Evolutionary conservation across 2,329 filamentous ascomycete genomes (phyloP).

Genomic region (Venturia carpophila): DNA sequence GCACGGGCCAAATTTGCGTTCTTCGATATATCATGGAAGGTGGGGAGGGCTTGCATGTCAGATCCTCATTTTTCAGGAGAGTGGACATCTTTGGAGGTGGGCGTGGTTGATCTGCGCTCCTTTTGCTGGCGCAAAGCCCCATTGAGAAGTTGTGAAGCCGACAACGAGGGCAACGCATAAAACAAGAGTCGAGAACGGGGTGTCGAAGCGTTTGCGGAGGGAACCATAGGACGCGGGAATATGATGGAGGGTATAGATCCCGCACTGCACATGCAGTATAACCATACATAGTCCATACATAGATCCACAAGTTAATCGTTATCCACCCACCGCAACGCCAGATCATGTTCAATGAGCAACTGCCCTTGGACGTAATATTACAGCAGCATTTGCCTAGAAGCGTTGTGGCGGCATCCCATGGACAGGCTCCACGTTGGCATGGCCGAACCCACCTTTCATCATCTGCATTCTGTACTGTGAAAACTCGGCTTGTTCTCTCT

Average conservation of each 20-base stretch:
- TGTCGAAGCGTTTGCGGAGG: not conserved
- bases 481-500: conserved; percentile 17
- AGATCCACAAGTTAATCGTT: not conserved
- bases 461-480: conserved; percentile 19
- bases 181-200: not conserved
- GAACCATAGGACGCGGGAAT: not conserved
- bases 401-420: not conserved
- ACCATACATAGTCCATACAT: not conserved
- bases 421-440: not conserved
- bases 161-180: not conserved
- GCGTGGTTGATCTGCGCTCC: not conserved
- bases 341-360: not conserved
- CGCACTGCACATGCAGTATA: not conserved
- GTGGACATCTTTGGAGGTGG: not conserved
- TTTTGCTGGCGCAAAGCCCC: not conserved
- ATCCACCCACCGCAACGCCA: not conserved
- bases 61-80: not conserved
- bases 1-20: not conserved
- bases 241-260: not conserved
- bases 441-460: conserved; percentile 18
- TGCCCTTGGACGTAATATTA: not conserved
- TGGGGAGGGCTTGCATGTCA: not conserved
- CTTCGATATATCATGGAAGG: not conserved
- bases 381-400: not conserved
- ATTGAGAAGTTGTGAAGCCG: not conserved